Evolutionary conservation across 352 stramenopile species (phyloP).

Genomic region (Phytophthora chlamydospora): DNA sequence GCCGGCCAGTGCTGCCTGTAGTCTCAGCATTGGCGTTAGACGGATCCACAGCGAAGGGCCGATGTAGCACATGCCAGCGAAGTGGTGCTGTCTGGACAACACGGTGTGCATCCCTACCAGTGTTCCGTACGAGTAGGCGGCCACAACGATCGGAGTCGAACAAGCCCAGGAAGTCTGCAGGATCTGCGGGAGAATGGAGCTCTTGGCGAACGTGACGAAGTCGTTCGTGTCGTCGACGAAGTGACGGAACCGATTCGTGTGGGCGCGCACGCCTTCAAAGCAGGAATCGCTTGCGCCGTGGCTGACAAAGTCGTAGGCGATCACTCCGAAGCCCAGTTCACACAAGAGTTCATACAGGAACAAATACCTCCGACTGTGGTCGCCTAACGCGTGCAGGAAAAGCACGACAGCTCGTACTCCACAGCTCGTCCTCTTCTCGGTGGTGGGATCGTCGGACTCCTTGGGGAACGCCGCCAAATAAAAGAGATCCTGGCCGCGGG

Average conservation of each 20-base stretch:
- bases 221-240: slow-evolving; percentile 50
- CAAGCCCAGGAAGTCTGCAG: slow-evolving; percentile 3
- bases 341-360: slow-evolving; percentile 37
- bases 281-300: slow-evolving; percentile 41
- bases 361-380: slow-evolving; percentile 40
- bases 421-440: neutral
- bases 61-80: slow-evolving; percentile 33
- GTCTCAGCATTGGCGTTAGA: slow-evolving; percentile 23
- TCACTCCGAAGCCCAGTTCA: slow-evolving; percentile 35
- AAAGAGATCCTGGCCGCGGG: slow-evolving; percentile 33
- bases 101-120: slow-evolving; percentile 41
- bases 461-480: slow-evolving; percentile 38
- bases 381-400: slow-evolving; percentile 43
- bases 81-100: slow-evolving; percentile 29
- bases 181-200: slow-evolving; percentile 21
- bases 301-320: slow-evolving; percentile 42
- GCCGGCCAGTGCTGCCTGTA: slow-evolving; percentile 28
- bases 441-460: neutral
- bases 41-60: slow-evolving; percentile 31
- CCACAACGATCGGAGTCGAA: slow-evolving; percentile 28
- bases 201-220: slow-evolving; percentile 34
- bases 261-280: slow-evolving; percentile 24
- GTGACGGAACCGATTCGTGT: slow-evolving; percentile 36
- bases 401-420: slow-evolving; percentile 36
- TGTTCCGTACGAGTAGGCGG: slow-evolving; percentile 42